A percentile compares a stretch with the other conserved stretches of the same genome.
These are phyloP conservation scores for Ascochyta fabae DNA, from an alignment of 2,329 filamentous ascomycete species.

Conservation along the genomic window DNA sequence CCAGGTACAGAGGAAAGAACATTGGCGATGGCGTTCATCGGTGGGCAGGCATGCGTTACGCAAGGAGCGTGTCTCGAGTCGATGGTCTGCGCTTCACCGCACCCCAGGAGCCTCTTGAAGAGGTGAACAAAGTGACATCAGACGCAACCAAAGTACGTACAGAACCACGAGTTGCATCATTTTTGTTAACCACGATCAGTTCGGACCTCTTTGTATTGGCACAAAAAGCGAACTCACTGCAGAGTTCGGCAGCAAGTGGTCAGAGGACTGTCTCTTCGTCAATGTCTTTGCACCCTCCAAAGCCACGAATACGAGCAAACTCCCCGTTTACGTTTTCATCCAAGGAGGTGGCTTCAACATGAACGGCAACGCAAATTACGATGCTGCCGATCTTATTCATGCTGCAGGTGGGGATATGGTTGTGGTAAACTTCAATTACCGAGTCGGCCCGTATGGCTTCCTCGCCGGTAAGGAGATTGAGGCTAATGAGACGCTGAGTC, in stretches of 20 bases:
- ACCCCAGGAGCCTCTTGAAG: constrained; percentile 65
- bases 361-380: constrained; percentile 47
- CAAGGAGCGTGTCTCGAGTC: constrained; percentile 48
- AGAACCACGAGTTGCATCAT: not conserved
- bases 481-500: constrained; percentile 35
- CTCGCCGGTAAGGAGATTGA: constrained; percentile 42
- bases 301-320: constrained; percentile 39
- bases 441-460: constrained; percentile 51
- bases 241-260: constrained; percentile 38
- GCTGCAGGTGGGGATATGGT: constrained; percentile 42
- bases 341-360: constrained; percentile 49
- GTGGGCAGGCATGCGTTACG: constrained; percentile 79
- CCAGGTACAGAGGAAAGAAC: constrained; percentile 66
- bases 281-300: constrained; percentile 48
- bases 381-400: constrained; percentile 43
- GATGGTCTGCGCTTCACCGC: constrained; percentile 64
- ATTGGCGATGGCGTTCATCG: constrained; percentile 66
- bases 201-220: constrained; percentile 45
- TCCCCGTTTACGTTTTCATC: constrained; percentile 52
- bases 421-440: constrained; percentile 51
- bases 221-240: constrained; percentile 28
- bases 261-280: constrained; percentile 51
- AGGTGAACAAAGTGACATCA: constrained; percentile 58
- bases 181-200: constrained; percentile 22
- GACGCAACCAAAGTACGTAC: constrained; percentile 24